Conservation (phyloP, 441 rosid species). For the Populus hybrid region DNA sequence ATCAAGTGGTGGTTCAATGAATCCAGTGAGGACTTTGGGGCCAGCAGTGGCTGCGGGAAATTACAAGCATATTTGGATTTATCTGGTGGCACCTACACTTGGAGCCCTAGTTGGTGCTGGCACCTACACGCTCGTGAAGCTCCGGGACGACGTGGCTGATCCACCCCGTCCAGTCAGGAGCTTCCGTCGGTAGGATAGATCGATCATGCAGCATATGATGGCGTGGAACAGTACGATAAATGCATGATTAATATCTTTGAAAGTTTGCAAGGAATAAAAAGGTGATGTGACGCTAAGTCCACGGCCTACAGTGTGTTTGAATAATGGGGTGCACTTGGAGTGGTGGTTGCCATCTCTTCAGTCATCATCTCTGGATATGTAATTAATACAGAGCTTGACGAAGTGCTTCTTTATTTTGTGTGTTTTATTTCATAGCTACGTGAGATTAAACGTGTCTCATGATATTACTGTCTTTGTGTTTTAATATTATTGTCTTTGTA, state of each 20-base stretch:
- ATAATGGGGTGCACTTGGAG: constrained; percentile 19
- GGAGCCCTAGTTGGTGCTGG: constrained; percentile 86
- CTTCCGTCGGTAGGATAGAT: constrained; percentile 64
- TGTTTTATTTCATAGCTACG: too few species aligned
- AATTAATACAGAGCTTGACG: too few species aligned
- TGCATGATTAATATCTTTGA: neutral
- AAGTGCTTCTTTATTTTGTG: too few species aligned
- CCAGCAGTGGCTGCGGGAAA: constrained; percentile 96
- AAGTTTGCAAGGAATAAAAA: constrained; percentile 21
- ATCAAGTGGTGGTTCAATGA: constrained; percentile 90
- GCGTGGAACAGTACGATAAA: neutral
- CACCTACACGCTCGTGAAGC: constrained; percentile 74
- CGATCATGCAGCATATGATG: neutral
- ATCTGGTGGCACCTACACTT: constrained; percentile 84
- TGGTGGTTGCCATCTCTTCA: neutral
- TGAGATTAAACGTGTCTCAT: too few species aligned
- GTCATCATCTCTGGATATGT: neutral
- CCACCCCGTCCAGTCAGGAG: constrained; percentile 72
- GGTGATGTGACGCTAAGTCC: constrained; percentile 46
- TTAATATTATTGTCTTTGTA: too few species aligned
- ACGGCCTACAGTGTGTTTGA: constrained; percentile 23
- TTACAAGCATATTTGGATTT: constrained; percentile 70
- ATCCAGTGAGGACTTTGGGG: constrained; percentile 88
- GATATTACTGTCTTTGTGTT: too few species aligned
- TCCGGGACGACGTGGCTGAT: constrained; percentile 52